Evolutionary conservation across 805 yeast species (phyloP).

Genomic region (Schwanniomyces polymorphus): DNA sequence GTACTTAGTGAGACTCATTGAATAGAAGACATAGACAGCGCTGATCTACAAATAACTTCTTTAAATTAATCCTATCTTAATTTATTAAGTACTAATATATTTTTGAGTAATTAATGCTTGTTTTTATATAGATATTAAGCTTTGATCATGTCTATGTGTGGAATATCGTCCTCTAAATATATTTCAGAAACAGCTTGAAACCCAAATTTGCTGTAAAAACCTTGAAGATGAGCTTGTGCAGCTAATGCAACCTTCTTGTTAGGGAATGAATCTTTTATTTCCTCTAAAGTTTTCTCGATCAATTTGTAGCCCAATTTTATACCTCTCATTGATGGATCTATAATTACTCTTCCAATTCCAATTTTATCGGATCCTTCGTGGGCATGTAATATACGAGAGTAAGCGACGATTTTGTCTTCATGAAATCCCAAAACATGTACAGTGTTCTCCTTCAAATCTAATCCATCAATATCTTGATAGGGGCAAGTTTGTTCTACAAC

Average conservation of each 20-base stretch:
- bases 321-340: not conserved
- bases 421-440: not conserved
- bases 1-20: too few species aligned
- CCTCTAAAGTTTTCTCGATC: not conserved
- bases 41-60: too few species aligned
- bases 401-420: not conserved
- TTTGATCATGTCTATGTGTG: not conserved
- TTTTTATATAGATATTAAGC: not conserved
- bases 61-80: too few species aligned
- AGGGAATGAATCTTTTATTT: not conserved
- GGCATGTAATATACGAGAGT: not conserved
- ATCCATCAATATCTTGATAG: not conserved
- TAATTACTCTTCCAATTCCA: not conserved
- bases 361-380: not conserved
- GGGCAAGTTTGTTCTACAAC: not conserved
- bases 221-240: not conserved
- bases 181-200: not conserved
- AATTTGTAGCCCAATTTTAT: not conserved
- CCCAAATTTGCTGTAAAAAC: not conserved
- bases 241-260: not conserved
- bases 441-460: not conserved
- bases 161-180: not conserved
- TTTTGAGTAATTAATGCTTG: too few species aligned
- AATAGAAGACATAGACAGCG: too few species aligned
- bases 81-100: too few species aligned